Evolutionary conservation across 2,329 filamentous ascomycete genomes (phyloP).

Genomic region (Teratosphaeria nubilosa): DNA sequence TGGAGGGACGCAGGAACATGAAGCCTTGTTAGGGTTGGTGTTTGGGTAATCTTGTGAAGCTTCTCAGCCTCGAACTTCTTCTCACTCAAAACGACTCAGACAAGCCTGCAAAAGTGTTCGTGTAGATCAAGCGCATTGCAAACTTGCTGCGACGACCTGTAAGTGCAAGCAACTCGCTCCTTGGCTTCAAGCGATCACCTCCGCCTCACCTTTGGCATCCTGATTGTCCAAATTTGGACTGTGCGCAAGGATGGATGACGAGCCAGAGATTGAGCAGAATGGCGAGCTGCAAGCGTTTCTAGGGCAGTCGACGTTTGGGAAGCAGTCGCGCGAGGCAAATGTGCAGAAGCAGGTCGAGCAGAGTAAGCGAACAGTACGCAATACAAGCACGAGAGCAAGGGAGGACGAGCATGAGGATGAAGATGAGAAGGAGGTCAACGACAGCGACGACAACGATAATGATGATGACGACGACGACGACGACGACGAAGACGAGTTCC

Average conservation of each 20-base stretch:
- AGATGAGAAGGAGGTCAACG: slow-evolving; percentile 44
- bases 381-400: slow-evolving; percentile 26
- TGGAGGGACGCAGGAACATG: background rate
- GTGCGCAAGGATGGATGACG: slow-evolving; percentile 7
- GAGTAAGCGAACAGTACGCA: slow-evolving; percentile 50
- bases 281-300: slow-evolving; percentile 68
- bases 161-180: background rate
- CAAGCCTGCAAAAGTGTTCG: background rate
- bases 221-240: background rate
- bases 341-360: slow-evolving; percentile 71
- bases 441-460: slow-evolving; percentile 28
- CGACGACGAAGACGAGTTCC: slow-evolving; percentile 75
- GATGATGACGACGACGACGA: slow-evolving; percentile 42
- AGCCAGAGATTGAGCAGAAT: slow-evolving; percentile 35
- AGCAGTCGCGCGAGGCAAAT: slow-evolving; percentile 63
- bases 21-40: background rate
- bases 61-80: background rate
- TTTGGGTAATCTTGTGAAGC: background rate
- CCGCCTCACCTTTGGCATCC: background rate
- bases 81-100: background rate
- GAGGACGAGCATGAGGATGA: slow-evolving; percentile 37
- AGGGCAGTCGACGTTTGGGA: slow-evolving; percentile 75
- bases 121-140: background rate
- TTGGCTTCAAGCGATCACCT: background rate
- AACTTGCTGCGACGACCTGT: background rate